Conservation (phyloP, 2,329 filamentous ascomycete genomes). For the Ascochyta fabae region DNA sequence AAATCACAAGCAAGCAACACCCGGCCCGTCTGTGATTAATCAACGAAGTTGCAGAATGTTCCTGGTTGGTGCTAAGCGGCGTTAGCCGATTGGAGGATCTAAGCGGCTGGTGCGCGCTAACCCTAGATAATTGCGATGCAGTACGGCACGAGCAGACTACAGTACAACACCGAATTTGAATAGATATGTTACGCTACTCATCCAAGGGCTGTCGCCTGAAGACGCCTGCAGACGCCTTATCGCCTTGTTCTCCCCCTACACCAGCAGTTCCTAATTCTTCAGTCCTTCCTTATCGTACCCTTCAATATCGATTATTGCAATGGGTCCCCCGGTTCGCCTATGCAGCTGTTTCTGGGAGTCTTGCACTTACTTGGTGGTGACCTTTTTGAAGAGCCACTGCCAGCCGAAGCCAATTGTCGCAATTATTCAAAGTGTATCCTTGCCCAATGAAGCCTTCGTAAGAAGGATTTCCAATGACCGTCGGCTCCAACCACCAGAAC, state of each 20-base stretch:
- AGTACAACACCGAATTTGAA: not conserved
- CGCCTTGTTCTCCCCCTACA: not conserved
- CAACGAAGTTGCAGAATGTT: not conserved
- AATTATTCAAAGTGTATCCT: conserved; percentile 19
- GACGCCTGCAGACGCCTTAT: not conserved
- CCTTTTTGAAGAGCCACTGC: conserved; percentile 10
- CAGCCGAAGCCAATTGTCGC: conserved; percentile 18
- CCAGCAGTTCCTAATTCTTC: not conserved
- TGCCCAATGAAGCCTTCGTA: conserved; percentile 17
- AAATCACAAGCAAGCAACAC: not conserved
- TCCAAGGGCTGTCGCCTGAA: no score
- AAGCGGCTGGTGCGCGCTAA: not conserved
- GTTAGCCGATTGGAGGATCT: conserved; percentile 16
- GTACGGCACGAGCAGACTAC: not conserved
- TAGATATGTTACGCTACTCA: no score
- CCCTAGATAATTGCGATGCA: not conserved
- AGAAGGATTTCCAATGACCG: conserved; percentile 19
- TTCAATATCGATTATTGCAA: not conserved
- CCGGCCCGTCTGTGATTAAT: not conserved
- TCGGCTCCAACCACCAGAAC: conserved; percentile 24
- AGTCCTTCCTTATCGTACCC: not conserved
- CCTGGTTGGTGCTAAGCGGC: conserved; percentile 12
- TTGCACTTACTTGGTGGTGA: not conserved
- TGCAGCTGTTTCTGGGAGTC: conserved; percentile 1
- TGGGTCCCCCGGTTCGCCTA: not conserved